Conservation (phyloP, 768 basidiomycete species). For the Xerocomellus chrysenteron region DNA sequence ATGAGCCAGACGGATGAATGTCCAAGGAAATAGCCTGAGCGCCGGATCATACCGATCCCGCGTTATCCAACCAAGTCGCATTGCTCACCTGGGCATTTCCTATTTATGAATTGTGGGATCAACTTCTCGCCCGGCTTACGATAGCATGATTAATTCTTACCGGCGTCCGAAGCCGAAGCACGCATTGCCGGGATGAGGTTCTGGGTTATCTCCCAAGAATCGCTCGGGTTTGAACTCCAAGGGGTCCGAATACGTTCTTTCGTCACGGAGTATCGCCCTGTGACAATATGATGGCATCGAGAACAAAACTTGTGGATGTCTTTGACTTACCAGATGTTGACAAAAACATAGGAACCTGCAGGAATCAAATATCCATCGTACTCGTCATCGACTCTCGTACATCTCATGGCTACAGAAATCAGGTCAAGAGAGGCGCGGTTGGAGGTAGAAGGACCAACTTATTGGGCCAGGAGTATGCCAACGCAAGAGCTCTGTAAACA, state of each 20-base stretch:
- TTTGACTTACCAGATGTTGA: slow-evolving; percentile 17
- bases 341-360: slow-evolving; percentile 17
- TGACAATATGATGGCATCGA: not conserved
- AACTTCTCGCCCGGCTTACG: not conserved
- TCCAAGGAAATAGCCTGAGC: slow-evolving; percentile 28
- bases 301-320: not conserved
- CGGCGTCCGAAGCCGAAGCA: slow-evolving; percentile 22
- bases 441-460: not conserved
- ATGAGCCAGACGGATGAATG: slow-evolving; percentile 26
- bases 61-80: not conserved
- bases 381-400: slow-evolving; percentile 11
- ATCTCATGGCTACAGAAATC: slow-evolving; percentile 7
- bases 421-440: not conserved
- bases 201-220: slow-evolving; percentile 21
- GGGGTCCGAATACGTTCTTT: slow-evolving; percentile 14
- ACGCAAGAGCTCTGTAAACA: slow-evolving; percentile 27
- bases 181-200: slow-evolving; percentile 12
- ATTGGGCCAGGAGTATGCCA: slow-evolving; percentile 20
- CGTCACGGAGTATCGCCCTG: slow-evolving; percentile 22
- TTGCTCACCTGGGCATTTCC: slow-evolving; percentile 15
- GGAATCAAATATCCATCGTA: slow-evolving; percentile 26
- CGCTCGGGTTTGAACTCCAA: slow-evolving; percentile 25
- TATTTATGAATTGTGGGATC: not conserved
- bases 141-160: not conserved
- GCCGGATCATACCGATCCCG: not conserved